A percentile compares a stretch with the other conserved stretches of the same genome.
Conservation (phyloP, 192 early-diverging fungal genomes). For the Entrophospora sp. region DNA sequence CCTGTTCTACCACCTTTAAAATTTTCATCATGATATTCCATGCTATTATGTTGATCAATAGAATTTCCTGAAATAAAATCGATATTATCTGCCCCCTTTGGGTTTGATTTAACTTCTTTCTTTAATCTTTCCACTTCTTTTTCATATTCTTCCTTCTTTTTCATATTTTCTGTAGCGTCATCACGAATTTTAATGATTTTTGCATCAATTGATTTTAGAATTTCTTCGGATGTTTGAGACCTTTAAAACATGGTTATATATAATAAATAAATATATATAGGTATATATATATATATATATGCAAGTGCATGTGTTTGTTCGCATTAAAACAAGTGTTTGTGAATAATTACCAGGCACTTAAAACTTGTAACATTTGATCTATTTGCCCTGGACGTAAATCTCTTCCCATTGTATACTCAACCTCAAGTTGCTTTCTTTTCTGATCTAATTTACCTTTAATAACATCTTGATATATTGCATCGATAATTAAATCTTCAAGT, state of each 20-base stretch:
- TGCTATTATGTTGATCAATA: constrained; percentile 6
- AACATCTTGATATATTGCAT: constrained; percentile 72
- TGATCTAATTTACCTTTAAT: constrained; percentile 79
- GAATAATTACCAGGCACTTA: constrained; percentile 50
- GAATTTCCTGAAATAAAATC: constrained; percentile 6
- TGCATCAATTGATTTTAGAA: constrained; percentile 42
- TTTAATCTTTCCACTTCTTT: constrained; percentile 34
- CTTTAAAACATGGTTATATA: constrained; percentile 19
- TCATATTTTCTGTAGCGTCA: constrained; percentile 31
- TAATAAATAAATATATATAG: not conserved
- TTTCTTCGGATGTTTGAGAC: constrained; percentile 44
- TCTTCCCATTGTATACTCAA: constrained; percentile 76
- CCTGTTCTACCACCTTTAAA: not conserved
- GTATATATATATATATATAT: not conserved
- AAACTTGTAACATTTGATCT: constrained; percentile 40
- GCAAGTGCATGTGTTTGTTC: not conserved
- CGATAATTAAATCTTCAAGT: constrained; percentile 82
- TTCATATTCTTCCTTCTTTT: constrained; percentile 36
- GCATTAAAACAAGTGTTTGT: not conserved
- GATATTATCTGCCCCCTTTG: constrained; percentile 12
- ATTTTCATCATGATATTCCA: constrained; percentile 15
- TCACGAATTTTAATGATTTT: constrained; percentile 44
- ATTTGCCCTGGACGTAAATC: constrained; percentile 63
- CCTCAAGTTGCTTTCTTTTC: constrained; percentile 58
- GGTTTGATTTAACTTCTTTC: constrained; percentile 26